phyloP scores from a whole-genome alignment of 2,329 filamentous ascomycete species.

The Colletotrichum sp. region DNA sequence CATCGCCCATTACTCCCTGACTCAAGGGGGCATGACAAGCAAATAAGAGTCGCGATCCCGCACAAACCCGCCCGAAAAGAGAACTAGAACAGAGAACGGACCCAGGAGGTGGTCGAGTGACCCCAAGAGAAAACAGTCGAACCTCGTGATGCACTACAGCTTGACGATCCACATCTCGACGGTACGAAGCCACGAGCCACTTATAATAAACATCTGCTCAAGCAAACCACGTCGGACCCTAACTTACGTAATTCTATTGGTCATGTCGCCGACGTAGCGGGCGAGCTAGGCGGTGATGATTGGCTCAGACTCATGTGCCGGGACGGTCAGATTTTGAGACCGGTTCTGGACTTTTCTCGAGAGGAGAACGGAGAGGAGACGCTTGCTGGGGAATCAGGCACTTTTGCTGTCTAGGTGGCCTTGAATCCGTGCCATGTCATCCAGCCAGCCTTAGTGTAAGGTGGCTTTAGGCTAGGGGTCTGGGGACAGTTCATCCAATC shows the following conservation, averaged over 20 bases:
- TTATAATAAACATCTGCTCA: not conserved
- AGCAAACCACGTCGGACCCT: not conserved
- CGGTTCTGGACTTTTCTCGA: not conserved
- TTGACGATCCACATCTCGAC: not conserved
- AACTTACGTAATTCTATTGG: conserved; percentile 20
- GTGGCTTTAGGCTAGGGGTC: not conserved
- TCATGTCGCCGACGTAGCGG: not conserved
- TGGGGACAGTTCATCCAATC: not conserved
- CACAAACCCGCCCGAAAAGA: not conserved
- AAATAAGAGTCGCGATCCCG: not conserved
- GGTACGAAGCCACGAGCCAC: not conserved
- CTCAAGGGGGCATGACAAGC: not conserved
- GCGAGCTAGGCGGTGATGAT: not conserved
- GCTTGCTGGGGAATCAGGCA: not conserved
- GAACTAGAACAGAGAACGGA: not conserved
- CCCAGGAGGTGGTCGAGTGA: not conserved
- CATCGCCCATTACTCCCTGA: not conserved
- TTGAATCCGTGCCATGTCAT: not conserved
- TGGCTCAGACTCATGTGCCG: not conserved
- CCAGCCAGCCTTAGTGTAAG: not conserved
- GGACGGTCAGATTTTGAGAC: not conserved
- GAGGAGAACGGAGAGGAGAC: not conserved
- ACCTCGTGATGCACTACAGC: not conserved
- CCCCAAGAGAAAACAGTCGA: not conserved
- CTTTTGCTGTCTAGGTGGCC: not conserved